These are phyloP conservation scores for Nissolia schottii DNA, from an alignment of 306 rosid species.

Conservation along the genomic window DNA sequence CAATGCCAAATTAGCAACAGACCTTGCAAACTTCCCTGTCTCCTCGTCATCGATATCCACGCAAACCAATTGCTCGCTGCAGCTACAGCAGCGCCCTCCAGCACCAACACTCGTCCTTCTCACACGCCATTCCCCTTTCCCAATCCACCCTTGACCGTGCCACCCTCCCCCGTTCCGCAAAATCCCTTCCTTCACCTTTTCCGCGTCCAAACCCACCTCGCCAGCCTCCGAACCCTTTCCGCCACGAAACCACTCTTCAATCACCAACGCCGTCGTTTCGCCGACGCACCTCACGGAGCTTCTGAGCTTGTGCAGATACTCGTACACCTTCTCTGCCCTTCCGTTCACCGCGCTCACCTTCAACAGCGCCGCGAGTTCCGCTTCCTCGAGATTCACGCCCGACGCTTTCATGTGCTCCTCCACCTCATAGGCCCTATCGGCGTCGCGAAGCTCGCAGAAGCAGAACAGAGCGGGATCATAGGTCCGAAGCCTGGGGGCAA, in stretches of 20 bases:
- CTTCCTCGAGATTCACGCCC: constrained; percentile 59
- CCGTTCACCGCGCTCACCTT: constrained; percentile 53
- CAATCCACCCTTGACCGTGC: constrained; percentile 93
- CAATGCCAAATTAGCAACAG: constrained; percentile 64
- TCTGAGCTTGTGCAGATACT: constrained; percentile 74
- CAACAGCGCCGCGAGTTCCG: constrained; percentile 63
- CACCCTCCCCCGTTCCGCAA: constrained; percentile 83
- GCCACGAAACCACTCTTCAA: constrained; percentile 75
- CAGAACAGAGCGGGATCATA: constrained; percentile 68
- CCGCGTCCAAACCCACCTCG: constrained; percentile 35
- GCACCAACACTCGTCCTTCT: constrained; percentile 34
- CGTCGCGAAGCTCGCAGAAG: constrained; percentile 59
- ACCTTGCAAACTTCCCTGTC: constrained; percentile 60
- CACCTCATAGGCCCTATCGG: constrained; percentile 72
- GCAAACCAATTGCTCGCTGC: constrained; percentile 58
- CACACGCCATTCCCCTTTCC: constrained; percentile 75
- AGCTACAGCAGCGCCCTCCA: constrained; percentile 49
- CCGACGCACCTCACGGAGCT: constrained; percentile 49
- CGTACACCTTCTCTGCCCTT: constrained; percentile 59
- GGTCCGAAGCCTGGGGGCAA: constrained; percentile 57
- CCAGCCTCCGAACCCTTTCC: constrained; percentile 46
- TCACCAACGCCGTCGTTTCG: constrained; percentile 45
- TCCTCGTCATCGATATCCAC: constrained; percentile 72
- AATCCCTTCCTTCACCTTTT: constrained; percentile 39
- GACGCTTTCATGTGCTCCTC: constrained; percentile 54